Percentiles rank a stretch among this genome's conserved stretches.
These are phyloP conservation scores for Ceriops tagal DNA, from an alignment of 345 rosid species.

Conservation along the genomic window DNA sequence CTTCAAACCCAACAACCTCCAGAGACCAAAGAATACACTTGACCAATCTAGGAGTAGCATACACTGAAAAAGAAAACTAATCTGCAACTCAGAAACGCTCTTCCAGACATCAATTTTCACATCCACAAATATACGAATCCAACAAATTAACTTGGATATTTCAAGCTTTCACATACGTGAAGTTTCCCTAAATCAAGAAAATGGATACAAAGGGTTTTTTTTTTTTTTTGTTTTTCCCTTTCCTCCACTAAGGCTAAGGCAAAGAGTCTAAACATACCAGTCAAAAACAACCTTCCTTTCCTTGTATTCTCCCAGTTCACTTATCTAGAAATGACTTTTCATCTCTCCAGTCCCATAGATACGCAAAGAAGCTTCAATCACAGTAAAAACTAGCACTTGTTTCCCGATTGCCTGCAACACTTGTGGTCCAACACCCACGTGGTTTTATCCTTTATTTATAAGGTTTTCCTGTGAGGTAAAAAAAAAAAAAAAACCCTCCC, in stretches of 20 bases:
- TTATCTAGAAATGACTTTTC: background rate
- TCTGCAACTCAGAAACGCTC: constrained; percentile 12
- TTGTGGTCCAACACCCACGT: constrained; percentile 8
- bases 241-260: background rate
- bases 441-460: constrained; percentile 10
- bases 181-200: constrained; percentile 6
- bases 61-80: background rate
- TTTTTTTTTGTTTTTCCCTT: background rate
- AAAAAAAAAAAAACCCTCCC: background rate
- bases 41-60: constrained; percentile 6
- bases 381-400: background rate
- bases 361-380: constrained; percentile 9
- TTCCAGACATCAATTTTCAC: constrained; percentile 12
- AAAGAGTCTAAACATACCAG: background rate
- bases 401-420: constrained; percentile 10
- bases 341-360: background rate
- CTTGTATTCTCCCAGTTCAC: background rate
- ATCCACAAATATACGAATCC: background rate
- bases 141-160: constrained; percentile 1
- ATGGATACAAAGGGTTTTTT: background rate
- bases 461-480: background rate
- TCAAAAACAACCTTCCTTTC: background rate
- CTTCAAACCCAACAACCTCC: constrained; percentile 13
- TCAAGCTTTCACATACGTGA: background rate
- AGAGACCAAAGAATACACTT: background rate